A percentile compares a stretch with the other conserved stretches of the same genome.
These are phyloP conservation scores for Arthroderma sp. DNA, from an alignment of 2,329 filamentous ascomycete genomes.

Conservation along the genomic window DNA sequence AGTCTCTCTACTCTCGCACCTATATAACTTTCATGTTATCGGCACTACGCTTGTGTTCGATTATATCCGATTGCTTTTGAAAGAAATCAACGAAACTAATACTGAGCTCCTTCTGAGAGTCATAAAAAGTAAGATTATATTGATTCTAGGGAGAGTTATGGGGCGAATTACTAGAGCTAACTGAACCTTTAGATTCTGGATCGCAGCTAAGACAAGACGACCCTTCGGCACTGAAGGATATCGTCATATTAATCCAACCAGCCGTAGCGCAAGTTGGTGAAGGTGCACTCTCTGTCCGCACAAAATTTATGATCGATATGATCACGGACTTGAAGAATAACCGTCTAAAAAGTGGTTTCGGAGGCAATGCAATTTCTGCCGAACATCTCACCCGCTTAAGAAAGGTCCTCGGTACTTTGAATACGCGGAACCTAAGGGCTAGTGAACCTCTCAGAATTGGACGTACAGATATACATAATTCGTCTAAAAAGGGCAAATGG, in stretches of 20 bases:
- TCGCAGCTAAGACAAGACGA: slow-evolving; percentile 79
- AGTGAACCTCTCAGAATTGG: slow-evolving; percentile 72
- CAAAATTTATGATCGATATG: slow-evolving; percentile 94
- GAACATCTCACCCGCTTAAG: slow-evolving; percentile 83
- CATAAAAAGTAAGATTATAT: slow-evolving; percentile 46
- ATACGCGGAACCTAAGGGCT: slow-evolving; percentile 49
- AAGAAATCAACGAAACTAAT: slow-evolving; percentile 66
- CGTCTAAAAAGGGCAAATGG: slow-evolving; percentile 87
- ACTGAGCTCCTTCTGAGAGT: slow-evolving; percentile 78
- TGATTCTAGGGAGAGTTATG: background rate
- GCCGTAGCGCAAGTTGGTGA: slow-evolving; percentile 56
- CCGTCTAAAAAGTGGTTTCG: slow-evolving; percentile 62
- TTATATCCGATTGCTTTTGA: slow-evolving; percentile 67
- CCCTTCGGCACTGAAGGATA: slow-evolving; percentile 74
- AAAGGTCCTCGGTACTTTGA: slow-evolving; percentile 71
- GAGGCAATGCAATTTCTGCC: slow-evolving; percentile 57
- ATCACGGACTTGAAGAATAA: slow-evolving; percentile 94
- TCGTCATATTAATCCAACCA: slow-evolving; percentile 65
- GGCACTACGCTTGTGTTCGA: slow-evolving; percentile 78
- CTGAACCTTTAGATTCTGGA: slow-evolving; percentile 44
- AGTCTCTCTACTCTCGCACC: slow-evolving; percentile 66
- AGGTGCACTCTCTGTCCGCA: slow-evolving; percentile 65
- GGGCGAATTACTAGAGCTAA: slow-evolving; percentile 8
- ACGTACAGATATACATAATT: slow-evolving; percentile 67
- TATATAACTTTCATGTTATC: slow-evolving; percentile 87